A percentile compares a stretch with the other conserved stretches of the same genome.
phyloP scores from a whole-genome alignment of 2,329 filamentous ascomycete species.

The Trichoderma semiorbis region DNA sequence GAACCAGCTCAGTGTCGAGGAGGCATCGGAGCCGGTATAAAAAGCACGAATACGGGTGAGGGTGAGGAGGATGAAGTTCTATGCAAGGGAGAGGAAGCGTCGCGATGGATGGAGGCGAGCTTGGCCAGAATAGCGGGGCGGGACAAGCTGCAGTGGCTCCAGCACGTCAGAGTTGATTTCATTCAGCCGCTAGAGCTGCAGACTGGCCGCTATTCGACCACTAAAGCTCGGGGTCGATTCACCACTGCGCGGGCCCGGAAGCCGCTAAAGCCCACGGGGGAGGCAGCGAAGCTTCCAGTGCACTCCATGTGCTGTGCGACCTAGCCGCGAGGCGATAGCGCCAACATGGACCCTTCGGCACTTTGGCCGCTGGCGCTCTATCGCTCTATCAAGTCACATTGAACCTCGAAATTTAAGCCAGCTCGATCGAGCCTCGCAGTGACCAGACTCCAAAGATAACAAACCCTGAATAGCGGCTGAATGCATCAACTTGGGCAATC shows the following conservation, averaged over 20 bases:
- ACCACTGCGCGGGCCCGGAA: background rate
- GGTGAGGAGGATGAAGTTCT: background rate
- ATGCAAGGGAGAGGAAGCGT: background rate
- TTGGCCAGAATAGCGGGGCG: background rate
- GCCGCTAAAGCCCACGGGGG: background rate
- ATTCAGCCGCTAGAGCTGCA: conserved; percentile 1
- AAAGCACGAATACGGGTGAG: background rate
- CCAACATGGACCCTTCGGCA: background rate
- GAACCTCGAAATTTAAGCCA: background rate
- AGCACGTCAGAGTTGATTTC: background rate
- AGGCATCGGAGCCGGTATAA: background rate
- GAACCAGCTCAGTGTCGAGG: background rate
- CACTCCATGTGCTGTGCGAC: background rate
- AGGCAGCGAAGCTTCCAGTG: background rate
- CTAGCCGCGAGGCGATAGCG: background rate
- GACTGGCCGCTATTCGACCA: background rate
- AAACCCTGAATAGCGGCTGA: background rate
- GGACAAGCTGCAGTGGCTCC: background rate
- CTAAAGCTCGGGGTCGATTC: background rate
- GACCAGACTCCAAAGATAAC: background rate
- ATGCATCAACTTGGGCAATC: background rate
- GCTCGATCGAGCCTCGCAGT: background rate
- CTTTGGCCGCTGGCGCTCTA: background rate
- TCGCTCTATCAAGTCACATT: too few species aligned
- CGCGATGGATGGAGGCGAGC: background rate